phyloP scores from a whole-genome alignment of 129 eudicot species.

The Logfia minima region DNA sequence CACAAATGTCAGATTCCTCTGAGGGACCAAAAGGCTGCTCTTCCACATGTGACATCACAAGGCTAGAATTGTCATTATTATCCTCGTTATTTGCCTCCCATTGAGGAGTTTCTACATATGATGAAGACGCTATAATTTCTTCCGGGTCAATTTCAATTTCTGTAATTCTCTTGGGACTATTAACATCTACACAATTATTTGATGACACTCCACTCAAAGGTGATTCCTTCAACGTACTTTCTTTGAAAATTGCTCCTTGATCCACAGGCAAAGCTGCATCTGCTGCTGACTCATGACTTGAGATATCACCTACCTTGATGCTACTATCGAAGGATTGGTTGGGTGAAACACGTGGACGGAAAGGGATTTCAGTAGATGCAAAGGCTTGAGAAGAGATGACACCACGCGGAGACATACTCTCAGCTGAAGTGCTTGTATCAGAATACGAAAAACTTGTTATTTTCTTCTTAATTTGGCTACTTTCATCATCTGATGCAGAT shows the following conservation, averaged over 20 bases:
- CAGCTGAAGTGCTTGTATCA: conserved; percentile 44
- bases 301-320: conserved; percentile 18
- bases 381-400: conserved; percentile 30
- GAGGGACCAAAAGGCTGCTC: conserved; percentile 28
- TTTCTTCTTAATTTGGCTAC: conserved; percentile 42
- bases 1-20: conserved; percentile 28
- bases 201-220: conserved; percentile 31
- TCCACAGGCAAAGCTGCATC: conserved; percentile 29
- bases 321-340: conserved; percentile 11
- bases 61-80: conserved; percentile 22
- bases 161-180: conserved; percentile 6
- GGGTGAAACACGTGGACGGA: conserved; percentile 29
- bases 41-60: conserved; percentile 27
- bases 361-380: conserved; percentile 38
- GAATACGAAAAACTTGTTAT: conserved; percentile 47
- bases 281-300: not conserved
- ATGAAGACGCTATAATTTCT: conserved; percentile 29
- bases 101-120: conserved; percentile 21
- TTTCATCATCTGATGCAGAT: conserved; percentile 63
- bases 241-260: conserved; percentile 29
- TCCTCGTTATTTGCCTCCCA: conserved; percentile 29
- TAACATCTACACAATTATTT: conserved; percentile 22
- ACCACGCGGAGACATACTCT: conserved; percentile 35
- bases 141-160: conserved; percentile 29
- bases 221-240: conserved; percentile 26